These are phyloP conservation scores for Irineochytrium annulatum DNA, from an alignment of 192 early-diverging fungal genomes.

Conservation along the genomic window DNA sequence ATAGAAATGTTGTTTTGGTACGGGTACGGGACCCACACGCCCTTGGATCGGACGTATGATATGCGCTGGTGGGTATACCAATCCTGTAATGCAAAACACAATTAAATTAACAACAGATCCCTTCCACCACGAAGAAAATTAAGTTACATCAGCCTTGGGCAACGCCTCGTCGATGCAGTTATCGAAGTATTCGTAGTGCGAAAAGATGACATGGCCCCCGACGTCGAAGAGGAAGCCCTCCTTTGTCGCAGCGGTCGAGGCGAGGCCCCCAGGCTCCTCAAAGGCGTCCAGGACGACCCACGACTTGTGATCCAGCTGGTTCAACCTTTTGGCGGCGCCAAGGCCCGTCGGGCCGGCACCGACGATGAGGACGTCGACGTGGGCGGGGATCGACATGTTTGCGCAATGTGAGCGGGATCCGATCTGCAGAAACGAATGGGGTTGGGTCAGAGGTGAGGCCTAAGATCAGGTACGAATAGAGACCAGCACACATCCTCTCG, in stretches of 20 bases:
- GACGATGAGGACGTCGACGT: constrained; percentile 32
- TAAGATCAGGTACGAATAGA: no score
- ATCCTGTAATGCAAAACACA: constrained; percentile 16
- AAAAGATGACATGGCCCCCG: constrained; percentile 37
- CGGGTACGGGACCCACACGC: constrained; percentile 32
- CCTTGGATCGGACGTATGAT: constrained; percentile 29
- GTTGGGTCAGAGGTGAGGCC: no score
- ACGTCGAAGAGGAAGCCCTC: constrained; percentile 36
- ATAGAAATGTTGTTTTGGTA: constrained; percentile 38
- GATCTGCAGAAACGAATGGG: no score
- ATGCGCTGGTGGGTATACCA: constrained; percentile 32
- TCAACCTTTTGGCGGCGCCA: constrained; percentile 29
- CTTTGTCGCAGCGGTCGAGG: constrained; percentile 29
- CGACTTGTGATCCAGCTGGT: constrained; percentile 17
- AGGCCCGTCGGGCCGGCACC: constrained; percentile 37
- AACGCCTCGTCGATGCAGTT: constrained; percentile 22
- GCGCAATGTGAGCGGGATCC: not conserved
- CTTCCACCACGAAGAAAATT: not conserved
- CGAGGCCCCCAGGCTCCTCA: constrained; percentile 26
- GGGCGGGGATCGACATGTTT: not conserved
- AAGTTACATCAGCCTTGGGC: constrained; percentile 20
- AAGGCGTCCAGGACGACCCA: constrained; percentile 29
- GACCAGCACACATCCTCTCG: no score
- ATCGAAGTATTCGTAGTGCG: constrained; percentile 37
- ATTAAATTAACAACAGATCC: not conserved